These are phyloP conservation scores for Daphne laureola DNA, from an alignment of 441 rosid species.

Conservation along the genomic window DNA sequence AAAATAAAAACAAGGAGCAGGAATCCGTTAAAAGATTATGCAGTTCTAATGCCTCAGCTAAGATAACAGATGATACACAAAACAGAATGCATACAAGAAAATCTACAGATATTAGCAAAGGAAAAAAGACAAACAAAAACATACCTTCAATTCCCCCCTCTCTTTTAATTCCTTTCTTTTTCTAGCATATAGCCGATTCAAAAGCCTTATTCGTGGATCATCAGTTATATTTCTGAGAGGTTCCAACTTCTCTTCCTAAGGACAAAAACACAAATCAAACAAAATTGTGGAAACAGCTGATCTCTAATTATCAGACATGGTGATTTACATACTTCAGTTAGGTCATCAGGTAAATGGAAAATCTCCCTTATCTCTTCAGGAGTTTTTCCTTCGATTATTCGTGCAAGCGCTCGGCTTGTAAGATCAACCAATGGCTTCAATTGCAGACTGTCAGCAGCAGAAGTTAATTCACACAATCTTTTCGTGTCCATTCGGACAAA, in stretches of 20 bases:
- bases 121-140: slow-evolving; percentile 5
- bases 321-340: slow-evolving; percentile 40
- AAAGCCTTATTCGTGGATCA: slow-evolving; percentile 57
- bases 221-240: slow-evolving; percentile 49
- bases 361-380: slow-evolving; percentile 67
- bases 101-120: not conserved
- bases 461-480: slow-evolving; percentile 51
- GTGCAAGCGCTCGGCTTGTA: slow-evolving; percentile 60
- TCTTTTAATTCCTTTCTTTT: slow-evolving; percentile 60
- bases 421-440: slow-evolving; percentile 64
- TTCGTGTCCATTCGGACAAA: slow-evolving; percentile 55
- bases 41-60: not conserved
- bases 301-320: slow-evolving; percentile 10
- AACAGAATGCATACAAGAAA: not conserved
- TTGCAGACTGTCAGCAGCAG: slow-evolving; percentile 63
- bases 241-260: slow-evolving; percentile 68
- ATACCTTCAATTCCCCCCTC: slow-evolving; percentile 48
- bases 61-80: not conserved
- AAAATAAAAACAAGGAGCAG: too few relatives aligned
- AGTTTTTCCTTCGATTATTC: slow-evolving; percentile 62
- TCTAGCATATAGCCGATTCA: slow-evolving; percentile 55
- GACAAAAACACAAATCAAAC: slow-evolving; percentile 13
- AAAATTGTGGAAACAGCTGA: not conserved
- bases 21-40: not conserved
- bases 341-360: slow-evolving; percentile 65